phyloP scores from a whole-genome alignment of 306 rosid species.

The Quercus parvula region DNA sequence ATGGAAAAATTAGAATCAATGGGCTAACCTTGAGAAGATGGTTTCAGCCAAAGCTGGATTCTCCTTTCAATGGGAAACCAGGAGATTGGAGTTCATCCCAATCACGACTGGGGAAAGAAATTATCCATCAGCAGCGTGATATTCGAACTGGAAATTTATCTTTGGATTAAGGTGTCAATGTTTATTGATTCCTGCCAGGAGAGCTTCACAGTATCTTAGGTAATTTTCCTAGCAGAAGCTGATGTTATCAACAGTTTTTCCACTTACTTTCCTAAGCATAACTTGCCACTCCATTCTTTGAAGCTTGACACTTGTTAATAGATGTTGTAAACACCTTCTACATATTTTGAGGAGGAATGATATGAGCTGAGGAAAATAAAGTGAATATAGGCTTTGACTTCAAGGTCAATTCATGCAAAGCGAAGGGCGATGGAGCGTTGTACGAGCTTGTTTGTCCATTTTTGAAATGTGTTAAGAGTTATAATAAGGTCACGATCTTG shows the following conservation, averaged over 20 bases:
- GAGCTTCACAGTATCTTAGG: slow-evolving; percentile 31
- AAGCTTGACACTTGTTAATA: slow-evolving; percentile 7
- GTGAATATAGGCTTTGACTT: slow-evolving; percentile 31
- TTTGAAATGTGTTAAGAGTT: background rate
- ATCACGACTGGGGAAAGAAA: slow-evolving; percentile 64
- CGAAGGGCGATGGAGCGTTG: slow-evolving; percentile 13
- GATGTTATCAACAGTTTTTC: slow-evolving; percentile 9
- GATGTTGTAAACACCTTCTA: slow-evolving; percentile 37
- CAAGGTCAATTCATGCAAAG: slow-evolving; percentile 38
- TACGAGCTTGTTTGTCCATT: background rate
- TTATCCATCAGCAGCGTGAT: slow-evolving; percentile 69
- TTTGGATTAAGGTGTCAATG: slow-evolving; percentile 41
- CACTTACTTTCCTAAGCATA: background rate
- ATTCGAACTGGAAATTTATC: slow-evolving; percentile 69
- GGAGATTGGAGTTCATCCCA: slow-evolving; percentile 55
- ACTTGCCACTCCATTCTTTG: slow-evolving; percentile 10
- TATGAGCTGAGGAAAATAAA: slow-evolving; percentile 23
- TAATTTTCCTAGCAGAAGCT: slow-evolving; percentile 41
- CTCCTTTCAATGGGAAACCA: slow-evolving; percentile 60
- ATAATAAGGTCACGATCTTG: background rate
- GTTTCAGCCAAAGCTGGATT: slow-evolving; percentile 74
- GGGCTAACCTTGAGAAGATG: slow-evolving; percentile 64
- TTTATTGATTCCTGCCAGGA: slow-evolving; percentile 25
- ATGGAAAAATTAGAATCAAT: slow-evolving; percentile 73
- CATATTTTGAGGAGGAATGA: slow-evolving; percentile 36